Conservation (phyloP, 371 early-diverging fungal species). For the Conidiobolus incongruus region DNA sequence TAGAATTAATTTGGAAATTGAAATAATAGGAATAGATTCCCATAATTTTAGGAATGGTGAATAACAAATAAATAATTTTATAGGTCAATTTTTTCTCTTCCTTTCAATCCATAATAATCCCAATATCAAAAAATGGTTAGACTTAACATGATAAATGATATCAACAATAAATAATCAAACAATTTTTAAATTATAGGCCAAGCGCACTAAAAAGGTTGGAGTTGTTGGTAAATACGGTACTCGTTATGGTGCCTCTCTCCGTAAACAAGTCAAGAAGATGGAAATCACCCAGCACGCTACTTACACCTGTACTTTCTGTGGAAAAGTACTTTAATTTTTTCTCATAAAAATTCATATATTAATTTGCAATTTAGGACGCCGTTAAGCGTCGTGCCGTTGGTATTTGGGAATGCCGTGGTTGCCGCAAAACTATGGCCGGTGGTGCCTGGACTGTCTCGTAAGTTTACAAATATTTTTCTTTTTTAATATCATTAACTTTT, state of each 20-base stretch:
- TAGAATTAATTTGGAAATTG: no score
- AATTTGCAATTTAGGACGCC: conserved; percentile 27
- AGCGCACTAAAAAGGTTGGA: conserved; percentile 99
- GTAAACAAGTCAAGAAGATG: conserved; percentile 99
- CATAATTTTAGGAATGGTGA: no score
- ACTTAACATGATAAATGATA: no score
- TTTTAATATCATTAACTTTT: background rate
- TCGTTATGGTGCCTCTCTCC: conserved; percentile 99
- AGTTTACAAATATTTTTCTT: conserved; percentile 7
- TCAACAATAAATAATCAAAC: no score
- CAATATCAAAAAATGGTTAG: no score
- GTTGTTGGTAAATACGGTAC: conserved; percentile 99
- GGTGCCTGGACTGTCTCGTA: conserved; percentile 95
- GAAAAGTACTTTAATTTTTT: conserved; percentile 17
- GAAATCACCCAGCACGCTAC: conserved; percentile 98
- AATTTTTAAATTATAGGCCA: no score
- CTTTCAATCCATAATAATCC: no score
- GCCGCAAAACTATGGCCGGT: conserved; percentile 93
- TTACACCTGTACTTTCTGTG: conserved; percentile 99
- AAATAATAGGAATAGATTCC: no score
- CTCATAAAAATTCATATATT: background rate
- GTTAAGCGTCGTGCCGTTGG: conserved; percentile 96
- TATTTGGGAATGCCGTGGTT: conserved; percentile 99
- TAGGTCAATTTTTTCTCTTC: no score
- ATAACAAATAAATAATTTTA: no score